Conservation (phyloP, 257 asterid genomes). For the Jacaranda mimosifolia region DNA sequence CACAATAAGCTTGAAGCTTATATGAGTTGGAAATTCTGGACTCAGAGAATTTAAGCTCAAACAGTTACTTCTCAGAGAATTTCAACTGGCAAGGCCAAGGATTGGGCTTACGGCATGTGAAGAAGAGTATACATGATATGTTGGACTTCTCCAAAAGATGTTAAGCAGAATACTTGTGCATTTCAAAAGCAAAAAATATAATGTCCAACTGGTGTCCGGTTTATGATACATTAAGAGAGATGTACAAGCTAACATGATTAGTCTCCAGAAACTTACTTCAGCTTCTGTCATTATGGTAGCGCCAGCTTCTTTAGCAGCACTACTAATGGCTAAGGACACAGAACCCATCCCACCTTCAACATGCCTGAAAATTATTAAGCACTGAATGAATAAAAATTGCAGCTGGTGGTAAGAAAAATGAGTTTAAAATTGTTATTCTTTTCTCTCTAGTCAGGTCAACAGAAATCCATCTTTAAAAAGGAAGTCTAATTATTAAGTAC, state of each 20-base stretch:
- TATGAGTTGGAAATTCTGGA: neutral
- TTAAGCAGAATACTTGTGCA: neutral
- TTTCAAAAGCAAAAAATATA: constrained; percentile 9
- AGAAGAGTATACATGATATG: neutral
- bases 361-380: constrained; percentile 57
- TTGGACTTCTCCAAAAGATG: constrained; percentile 18
- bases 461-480: constrained; percentile 2
- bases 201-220: neutral
- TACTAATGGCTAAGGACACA: constrained; percentile 80
- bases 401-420: constrained; percentile 24
- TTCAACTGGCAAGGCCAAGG: neutral
- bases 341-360: constrained; percentile 99
- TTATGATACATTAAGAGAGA: constrained; percentile 19
- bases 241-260: constrained; percentile 29
- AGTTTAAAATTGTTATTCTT: neutral
- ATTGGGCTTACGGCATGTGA: neutral
- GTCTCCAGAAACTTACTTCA: constrained; percentile 66
- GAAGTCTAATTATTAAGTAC: constrained; percentile 6
- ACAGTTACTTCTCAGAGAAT: constrained; percentile 7
- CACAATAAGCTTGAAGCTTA: neutral
- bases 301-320: constrained; percentile 92
- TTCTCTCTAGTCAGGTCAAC: constrained; percentile 22
- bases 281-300: constrained; percentile 77
- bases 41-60: constrained; percentile 12
- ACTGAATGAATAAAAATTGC: constrained; percentile 21